Evolutionary conservation across 2,329 filamentous ascomycete species (phyloP), one percentile per base, ranked within the genome.

Genomic region (Aureobasidium leucospermi): DNA sequence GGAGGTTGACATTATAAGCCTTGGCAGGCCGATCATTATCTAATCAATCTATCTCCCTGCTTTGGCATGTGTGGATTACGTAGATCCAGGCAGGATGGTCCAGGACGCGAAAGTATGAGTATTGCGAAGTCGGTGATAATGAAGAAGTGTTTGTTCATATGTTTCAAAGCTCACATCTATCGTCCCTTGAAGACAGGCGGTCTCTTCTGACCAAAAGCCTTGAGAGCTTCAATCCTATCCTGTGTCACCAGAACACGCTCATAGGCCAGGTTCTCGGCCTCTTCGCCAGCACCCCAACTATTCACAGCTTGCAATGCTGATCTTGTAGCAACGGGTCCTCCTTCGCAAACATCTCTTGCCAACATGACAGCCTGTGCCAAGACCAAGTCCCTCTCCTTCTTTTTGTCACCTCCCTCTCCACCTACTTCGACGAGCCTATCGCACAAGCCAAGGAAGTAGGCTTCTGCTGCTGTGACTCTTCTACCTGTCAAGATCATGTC

Each of bases 401-500:
- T 73, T 59, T 75, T 71, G 28, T 71, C 70, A 56, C 75, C 75
- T 56, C 83, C 79, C 65, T 84, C 80, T 6, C 83, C 82, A 23
- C 83, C 75, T 23, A 96, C 81, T 73, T 96, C 89, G 28, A 96
- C 90, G 32, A 97, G 75, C n/a, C 93, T 81, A 74, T 97, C 91
- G 46, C 89, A 92, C 36, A 99, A 79, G 1, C 94, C 94, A 16
- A 96, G 76, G 72, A 95, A 94, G 74, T 96, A 96, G 0, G 94
- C 90, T 76, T 97, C 94, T 1, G 88, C 78, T 0, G 85, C 93
- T 8, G 81, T 81, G 11, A 99, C 88, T 45, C 90, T 81, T n/a
- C 94, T 84, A 3, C 94, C 94, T 0, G 93, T 97, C 8, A 97
- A 79, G 55, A 97, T 87, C 67, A 97, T 77, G 73, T 99, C 93